These are phyloP conservation scores for Tricholomella constricta DNA, from an alignment of 768 basidiomycete species.

Conservation along the genomic window DNA sequence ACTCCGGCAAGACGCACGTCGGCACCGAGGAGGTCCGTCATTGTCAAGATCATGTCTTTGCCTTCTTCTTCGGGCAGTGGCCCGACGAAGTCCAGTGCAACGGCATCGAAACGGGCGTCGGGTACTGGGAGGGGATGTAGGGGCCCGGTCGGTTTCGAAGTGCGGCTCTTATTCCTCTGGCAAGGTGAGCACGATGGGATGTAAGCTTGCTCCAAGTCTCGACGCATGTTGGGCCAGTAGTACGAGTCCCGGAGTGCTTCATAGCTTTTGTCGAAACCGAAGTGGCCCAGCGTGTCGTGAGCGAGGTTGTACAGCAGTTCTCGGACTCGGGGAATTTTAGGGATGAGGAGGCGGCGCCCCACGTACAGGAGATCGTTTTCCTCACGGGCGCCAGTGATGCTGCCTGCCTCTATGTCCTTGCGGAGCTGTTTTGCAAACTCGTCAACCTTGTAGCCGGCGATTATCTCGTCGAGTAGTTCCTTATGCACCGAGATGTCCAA, in stretches of 20 bases:
- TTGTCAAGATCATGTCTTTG: slow-evolving; percentile 22
- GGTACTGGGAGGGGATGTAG: slow-evolving; percentile 26
- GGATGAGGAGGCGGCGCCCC: no score
- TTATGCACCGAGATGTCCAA: not conserved
- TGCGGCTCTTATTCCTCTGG: slow-evolving; percentile 30
- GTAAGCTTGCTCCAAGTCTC: no score
- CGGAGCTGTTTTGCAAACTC: not conserved
- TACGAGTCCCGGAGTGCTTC: slow-evolving; percentile 21
- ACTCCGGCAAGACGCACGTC: slow-evolving; percentile 22
- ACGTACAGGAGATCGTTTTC: slow-evolving; percentile 26
- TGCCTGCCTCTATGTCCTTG: not conserved
- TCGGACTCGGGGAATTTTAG: slow-evolving; percentile 15
- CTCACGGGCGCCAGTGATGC: not conserved
- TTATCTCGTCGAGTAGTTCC: not conserved
- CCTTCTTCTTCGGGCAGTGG: slow-evolving; percentile 29
- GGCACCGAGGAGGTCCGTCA: slow-evolving; percentile 27
- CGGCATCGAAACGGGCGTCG: slow-evolving; percentile 21
- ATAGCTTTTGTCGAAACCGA: slow-evolving; percentile 35
- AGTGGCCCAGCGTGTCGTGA: no score
- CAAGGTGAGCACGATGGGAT: slow-evolving; percentile 11
- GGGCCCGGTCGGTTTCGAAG: slow-evolving; percentile 26
- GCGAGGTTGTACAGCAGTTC: slow-evolving; percentile 26
- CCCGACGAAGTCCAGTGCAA: slow-evolving; percentile 35
- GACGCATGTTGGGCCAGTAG: slow-evolving; percentile 38
- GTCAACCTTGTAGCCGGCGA: slow-evolving; percentile 1